Conservation (phyloP, 805 yeast species). For the Pichia kluyveri region DNA sequence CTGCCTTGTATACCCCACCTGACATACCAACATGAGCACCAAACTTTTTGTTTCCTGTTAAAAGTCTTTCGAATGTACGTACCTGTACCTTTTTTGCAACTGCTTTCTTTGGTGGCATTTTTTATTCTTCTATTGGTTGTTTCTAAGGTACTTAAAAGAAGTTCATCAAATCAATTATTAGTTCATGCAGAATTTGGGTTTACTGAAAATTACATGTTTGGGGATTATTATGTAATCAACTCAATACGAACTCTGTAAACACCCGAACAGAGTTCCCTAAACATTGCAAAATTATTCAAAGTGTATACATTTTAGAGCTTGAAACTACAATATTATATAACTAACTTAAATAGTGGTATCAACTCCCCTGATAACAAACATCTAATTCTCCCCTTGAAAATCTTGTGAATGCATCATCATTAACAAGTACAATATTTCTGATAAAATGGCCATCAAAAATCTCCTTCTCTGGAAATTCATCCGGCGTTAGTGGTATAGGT, state of each 20-base stretch:
- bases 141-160: too few relatives aligned
- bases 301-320: too few relatives aligned
- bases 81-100: background rate
- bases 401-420: background rate
- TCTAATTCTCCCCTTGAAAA: background rate
- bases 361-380: background rate
- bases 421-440: background rate
- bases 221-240: too few relatives aligned
- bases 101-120: conserved; percentile 19
- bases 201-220: too few relatives aligned
- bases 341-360: too few relatives aligned
- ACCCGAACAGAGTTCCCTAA: too few relatives aligned
- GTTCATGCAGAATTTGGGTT: too few relatives aligned
- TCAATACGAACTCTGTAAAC: too few relatives aligned
- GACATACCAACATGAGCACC: conserved; percentile 87
- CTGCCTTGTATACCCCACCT: conserved; percentile 48
- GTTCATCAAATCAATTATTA: background rate
- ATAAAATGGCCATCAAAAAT: background rate
- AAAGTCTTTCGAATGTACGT: background rate
- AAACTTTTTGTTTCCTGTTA: conserved; percentile 36
- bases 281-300: too few relatives aligned
- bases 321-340: too few relatives aligned
- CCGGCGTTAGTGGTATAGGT: background rate
- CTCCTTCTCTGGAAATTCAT: background rate
- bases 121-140: too few relatives aligned